A percentile compares a stretch with the other conserved stretches of the same genome.
These are phyloP conservation scores for Nemania diffusa DNA, from an alignment of 2,329 filamentous ascomycete genomes.

Conservation along the genomic window DNA sequence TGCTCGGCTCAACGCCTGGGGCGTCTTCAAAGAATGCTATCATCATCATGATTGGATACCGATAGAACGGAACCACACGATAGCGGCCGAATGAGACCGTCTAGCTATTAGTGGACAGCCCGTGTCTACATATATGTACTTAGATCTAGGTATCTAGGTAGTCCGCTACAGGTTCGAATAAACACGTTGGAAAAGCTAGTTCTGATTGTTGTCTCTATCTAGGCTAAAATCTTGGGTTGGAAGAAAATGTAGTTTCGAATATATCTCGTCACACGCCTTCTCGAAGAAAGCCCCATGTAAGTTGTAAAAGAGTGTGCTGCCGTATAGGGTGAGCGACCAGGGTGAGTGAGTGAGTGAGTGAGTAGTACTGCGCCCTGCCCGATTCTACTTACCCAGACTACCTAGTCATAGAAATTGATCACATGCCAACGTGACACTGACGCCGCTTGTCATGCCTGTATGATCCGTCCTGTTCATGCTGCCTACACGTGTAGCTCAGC, in stretches of 20 bases:
- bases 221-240: not conserved
- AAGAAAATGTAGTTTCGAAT: conserved; percentile 13
- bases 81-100: not conserved
- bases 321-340: conserved; percentile 9
- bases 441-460: conserved; percentile 28
- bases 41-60: conserved; percentile 39
- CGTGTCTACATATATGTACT: not conserved
- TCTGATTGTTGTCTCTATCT: not conserved
- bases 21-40: not conserved
- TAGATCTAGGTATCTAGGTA: too few relatives aligned
- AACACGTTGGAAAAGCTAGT: not conserved
- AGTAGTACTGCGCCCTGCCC: conserved; percentile 18
- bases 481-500: conserved; percentile 32
- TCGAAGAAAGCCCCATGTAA: conserved; percentile 9
- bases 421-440: conserved; percentile 31
- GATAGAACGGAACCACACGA: conserved; percentile 29
- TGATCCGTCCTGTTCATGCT: conserved; percentile 28
- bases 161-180: not conserved
- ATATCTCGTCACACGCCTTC: conserved; percentile 18
- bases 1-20: not conserved
- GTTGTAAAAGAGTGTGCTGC: not conserved
- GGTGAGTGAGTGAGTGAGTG: not conserved
- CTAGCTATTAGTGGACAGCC: not conserved
- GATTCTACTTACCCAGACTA: too few relatives aligned
- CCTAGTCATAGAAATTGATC: conserved; percentile 26